Percentiles rank a stretch among this genome's conserved stretches.
Conservation (phyloP, 257 asterid species). For the Craterostigma plantagineum region DNA sequence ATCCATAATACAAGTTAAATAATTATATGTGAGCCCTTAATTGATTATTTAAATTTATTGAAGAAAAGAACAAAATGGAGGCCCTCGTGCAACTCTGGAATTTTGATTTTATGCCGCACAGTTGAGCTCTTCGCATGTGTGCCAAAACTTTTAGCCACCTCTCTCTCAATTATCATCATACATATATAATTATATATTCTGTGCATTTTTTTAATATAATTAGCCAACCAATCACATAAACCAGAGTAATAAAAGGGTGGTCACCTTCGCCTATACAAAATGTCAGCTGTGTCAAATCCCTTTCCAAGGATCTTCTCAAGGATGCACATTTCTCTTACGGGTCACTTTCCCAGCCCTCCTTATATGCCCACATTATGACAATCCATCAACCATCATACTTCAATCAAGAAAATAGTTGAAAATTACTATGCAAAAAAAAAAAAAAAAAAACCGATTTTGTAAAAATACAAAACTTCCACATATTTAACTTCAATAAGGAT, state of each 20-base stretch:
- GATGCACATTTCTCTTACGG: conserved; percentile 46
- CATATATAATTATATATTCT: conserved; percentile 1
- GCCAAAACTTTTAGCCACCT: conserved; percentile 11
- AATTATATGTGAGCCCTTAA: too few relatives aligned
- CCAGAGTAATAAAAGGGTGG: too few relatives aligned
- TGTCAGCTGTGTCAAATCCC: conserved; percentile 27
- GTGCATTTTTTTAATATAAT: too few relatives aligned
- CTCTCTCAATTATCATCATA: conserved; percentile 16
- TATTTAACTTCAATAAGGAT: conserved; percentile 15
- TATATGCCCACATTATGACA: conserved; percentile 42
- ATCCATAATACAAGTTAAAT: too few relatives aligned
- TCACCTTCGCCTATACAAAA: too few relatives aligned
- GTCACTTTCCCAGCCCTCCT: conserved; percentile 36
- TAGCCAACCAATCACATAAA: too few relatives aligned
- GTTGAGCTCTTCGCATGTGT: conserved; percentile 32
- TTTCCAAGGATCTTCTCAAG: conserved; percentile 48
- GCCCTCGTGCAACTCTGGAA: conserved; percentile 75
- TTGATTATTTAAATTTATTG: conserved; percentile 4
- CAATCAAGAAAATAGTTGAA: conserved; percentile 11
- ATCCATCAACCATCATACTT: conserved; percentile 12
- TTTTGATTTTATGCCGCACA: conserved; percentile 38
- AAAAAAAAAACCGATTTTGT: conserved; percentile 9
- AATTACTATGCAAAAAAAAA: too few relatives aligned
- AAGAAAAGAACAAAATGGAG: conserved; percentile 51
- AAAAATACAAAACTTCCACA: too few relatives aligned